These are phyloP conservation scores for Xylariaceae sp. DNA, from an alignment of 2,329 filamentous ascomycete genomes.

Conservation along the genomic window DNA sequence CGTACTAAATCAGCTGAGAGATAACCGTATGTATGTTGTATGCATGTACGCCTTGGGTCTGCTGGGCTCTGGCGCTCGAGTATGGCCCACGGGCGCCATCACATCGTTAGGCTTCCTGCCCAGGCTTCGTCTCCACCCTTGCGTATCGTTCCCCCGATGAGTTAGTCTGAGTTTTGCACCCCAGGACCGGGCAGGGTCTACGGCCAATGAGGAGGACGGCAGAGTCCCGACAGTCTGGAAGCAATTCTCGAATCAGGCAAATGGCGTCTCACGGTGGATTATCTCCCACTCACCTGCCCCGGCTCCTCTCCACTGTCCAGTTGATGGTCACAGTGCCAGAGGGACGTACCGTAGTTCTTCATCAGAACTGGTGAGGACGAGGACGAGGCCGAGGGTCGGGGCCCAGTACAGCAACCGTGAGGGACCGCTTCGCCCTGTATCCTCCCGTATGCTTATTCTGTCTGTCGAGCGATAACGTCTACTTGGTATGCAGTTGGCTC, in stretches of 20 bases:
- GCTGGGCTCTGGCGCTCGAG: too few species aligned
- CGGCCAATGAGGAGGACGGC: constrained; percentile 15
- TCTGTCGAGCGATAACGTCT: too few species aligned
- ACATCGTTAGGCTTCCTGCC: too few species aligned
- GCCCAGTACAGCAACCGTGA: too few species aligned
- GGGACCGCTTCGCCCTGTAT: not conserved
- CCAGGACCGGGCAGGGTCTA: constrained; percentile 1
- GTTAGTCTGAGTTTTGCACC: constrained; percentile 3
- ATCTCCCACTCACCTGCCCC: too few species aligned
- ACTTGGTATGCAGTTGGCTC: too few species aligned
- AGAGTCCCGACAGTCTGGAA: constrained; percentile 21
- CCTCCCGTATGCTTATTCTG: too few species aligned
- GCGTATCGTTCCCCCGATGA: constrained; percentile 21
- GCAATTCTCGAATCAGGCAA: constrained; percentile 14
- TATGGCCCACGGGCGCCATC: too few species aligned
- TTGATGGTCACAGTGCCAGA: constrained; percentile 23
- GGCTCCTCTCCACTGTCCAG: too few species aligned
- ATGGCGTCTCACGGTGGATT: constrained; percentile 17
- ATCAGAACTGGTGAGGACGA: not conserved
- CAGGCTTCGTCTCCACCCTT: constrained; percentile 16
- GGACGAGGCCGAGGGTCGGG: not conserved
- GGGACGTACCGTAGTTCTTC: not conserved
- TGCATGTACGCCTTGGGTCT: too few species aligned
- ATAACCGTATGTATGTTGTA: too few species aligned
- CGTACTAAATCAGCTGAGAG: too few species aligned